A percentile compares a stretch with the other conserved stretches of the same genome.
Evolutionary conservation across 1,139 yeast genomes (phyloP).

Genomic region (Blastobotrys elegans): DNA sequence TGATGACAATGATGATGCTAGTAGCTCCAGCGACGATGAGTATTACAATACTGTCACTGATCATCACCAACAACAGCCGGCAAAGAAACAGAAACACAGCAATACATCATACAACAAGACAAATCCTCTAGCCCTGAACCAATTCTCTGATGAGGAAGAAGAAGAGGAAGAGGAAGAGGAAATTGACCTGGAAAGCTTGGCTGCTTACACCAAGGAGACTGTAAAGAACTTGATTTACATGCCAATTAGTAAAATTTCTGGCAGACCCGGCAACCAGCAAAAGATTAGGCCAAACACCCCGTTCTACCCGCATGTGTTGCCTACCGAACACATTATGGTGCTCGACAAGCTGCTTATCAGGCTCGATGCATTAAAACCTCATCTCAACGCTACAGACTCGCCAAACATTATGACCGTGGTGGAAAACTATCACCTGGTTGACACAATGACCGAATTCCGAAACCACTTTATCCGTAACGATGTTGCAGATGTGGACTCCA

Average conservation of each 20-base stretch:
- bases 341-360: not conserved
- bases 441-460: constrained; percentile 6
- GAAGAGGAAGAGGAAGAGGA: constrained; percentile 6
- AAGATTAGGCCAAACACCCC: not conserved
- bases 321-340: not conserved
- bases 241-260: not conserved
- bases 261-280: not conserved
- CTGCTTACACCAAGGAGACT: constrained; percentile 1
- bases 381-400: constrained; percentile 2
- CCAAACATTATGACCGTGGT: constrained; percentile 7
- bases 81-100: not conserved
- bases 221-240: not conserved
- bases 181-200: constrained; percentile 6
- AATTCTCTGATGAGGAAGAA: not conserved
- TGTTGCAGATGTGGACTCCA: not conserved
- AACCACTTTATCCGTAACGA: constrained; percentile 8
- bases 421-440: constrained; percentile 4
- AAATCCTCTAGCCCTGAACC: too few relatives aligned
- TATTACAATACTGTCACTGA: not conserved
- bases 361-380: not conserved
- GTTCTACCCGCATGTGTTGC: not conserved
- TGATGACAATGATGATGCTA: not conserved
- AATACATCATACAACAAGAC: too few relatives aligned
- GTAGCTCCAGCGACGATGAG: not conserved
- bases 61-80: too few relatives aligned